A percentile compares a stretch with the other conserved stretches of the same genome.
Conservation (phyloP, 108 stramenopile genomes). For the Cyclotella cryptica region DNA sequence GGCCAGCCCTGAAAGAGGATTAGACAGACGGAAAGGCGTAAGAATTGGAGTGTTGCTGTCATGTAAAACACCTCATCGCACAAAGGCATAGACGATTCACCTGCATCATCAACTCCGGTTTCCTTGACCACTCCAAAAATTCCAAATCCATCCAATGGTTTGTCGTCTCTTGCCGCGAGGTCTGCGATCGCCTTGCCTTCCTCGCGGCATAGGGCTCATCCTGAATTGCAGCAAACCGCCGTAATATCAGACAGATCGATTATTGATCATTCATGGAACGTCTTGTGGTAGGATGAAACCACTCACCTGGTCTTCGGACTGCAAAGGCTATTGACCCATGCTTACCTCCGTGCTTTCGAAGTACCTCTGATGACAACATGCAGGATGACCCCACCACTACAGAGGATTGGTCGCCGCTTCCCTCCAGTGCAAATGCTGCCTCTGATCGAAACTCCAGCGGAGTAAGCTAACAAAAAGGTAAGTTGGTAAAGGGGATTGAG, state of each 20-base stretch:
- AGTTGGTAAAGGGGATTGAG: neutral
- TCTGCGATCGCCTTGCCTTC: conserved; percentile 63
- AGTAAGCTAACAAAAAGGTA: conserved; percentile 16
- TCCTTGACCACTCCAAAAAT: conserved; percentile 68
- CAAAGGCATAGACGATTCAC: conserved; percentile 18
- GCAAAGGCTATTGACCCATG: conserved; percentile 61
- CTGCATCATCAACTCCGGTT: conserved; percentile 60
- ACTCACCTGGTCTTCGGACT: conserved; percentile 66
- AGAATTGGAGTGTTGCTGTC: neutral
- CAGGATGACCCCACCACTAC: conserved; percentile 37
- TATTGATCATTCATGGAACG: neutral
- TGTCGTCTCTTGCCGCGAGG: conserved; percentile 55
- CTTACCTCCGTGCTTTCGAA: conserved; percentile 43
- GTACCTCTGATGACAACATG: conserved; percentile 38
- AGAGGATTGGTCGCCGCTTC: conserved; percentile 13
- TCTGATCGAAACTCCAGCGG: conserved; percentile 49
- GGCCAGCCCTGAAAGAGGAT: conserved; percentile 21
- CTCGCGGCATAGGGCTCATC: conserved; percentile 75
- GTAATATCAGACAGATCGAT: neutral
- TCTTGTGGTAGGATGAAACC: neutral
- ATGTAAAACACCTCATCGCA: too few relatives aligned
- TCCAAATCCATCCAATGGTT: conserved; percentile 54
- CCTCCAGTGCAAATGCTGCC: conserved; percentile 35
- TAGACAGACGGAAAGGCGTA: neutral
- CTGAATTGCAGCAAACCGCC: neutral